Evolutionary conservation across 352 stramenopile species (phyloP), one percentile per base, ranked within the genome.

Genomic region (Globisporangium takayamanum): DNA sequence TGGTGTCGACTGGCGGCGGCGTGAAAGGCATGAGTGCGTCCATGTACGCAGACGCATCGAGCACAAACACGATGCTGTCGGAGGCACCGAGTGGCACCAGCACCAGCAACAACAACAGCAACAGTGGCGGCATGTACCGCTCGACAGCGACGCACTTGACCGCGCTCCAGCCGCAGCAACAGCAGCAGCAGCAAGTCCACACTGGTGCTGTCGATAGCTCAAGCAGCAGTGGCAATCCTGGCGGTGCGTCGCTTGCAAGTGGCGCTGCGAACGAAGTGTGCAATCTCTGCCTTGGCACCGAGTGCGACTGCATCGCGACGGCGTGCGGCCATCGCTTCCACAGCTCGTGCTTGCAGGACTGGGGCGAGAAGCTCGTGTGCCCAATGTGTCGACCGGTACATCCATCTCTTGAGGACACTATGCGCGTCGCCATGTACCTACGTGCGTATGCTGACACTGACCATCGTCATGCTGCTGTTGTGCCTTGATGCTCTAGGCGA

Each of bases 251-350:
- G 16, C 8, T 28, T 28, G 33, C 50, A 55, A 12, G 8, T 30
- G n/a, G 10, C 7, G 50, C 50, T 45, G 30, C 50, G 46, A 56
- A 28, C 39, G 61, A 80, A 26, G 66, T 64, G 37, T 86, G 76
- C 39, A 59, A 54, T 39, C 66, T 83, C 50, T 86, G 74, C 42
- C 73, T 77, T 53, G 70, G 68, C n/a, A 64, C 59, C 50, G 59
- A 74, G 26, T 75, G 74, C 37, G 80, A 89, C 58, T 72, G 73
- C 26, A 70, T 85, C 50, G 77, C 75, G 5, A 70, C 64, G 22
- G 58, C 70, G 56, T 91, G 80, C 44, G 80, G 80, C n/a, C 80
- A 91, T 62, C 74, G 72, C 28, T 91, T 91, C 60, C 80, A 91
- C 54, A 67, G 64, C 42, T 61, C 69, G 25, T 89, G 78, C 59